These are phyloP conservation scores for Rhynchospora breviuscula DNA, from an alignment of 176 grass and related monocot genomes.

Conservation along the genomic window DNA sequence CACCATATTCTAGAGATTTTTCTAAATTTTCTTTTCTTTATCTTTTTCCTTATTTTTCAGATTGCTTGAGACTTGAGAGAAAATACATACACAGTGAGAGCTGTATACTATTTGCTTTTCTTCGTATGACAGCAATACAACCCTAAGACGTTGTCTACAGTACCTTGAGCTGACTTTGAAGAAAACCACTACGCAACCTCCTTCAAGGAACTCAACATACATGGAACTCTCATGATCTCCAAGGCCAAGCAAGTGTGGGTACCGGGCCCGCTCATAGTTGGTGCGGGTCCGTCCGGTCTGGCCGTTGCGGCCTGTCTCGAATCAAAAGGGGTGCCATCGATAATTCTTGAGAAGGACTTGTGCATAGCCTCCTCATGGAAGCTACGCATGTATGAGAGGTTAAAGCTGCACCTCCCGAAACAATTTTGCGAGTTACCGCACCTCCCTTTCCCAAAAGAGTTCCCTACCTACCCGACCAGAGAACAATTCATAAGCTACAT, in stretches of 20 bases:
- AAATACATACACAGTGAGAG: constrained; percentile 16
- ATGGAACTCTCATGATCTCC: constrained; percentile 30
- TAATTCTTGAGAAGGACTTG: constrained; percentile 67
- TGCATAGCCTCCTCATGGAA: constrained; percentile 74
- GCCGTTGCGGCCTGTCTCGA: constrained; percentile 74
- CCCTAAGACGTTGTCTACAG: not conserved
- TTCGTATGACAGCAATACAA: not conserved
- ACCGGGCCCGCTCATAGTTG: constrained; percentile 71
- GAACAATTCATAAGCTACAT: constrained; percentile 87
- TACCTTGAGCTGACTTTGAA: not conserved
- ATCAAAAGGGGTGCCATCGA: constrained; percentile 50
- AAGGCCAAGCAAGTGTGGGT: constrained; percentile 55
- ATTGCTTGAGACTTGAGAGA: not conserved
- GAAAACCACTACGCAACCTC: constrained; percentile 14
- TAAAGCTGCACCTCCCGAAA: constrained; percentile 66
- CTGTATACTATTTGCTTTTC: not conserved
- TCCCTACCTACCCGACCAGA: constrained; percentile 61
- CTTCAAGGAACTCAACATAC: constrained; percentile 4
- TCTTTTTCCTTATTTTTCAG: not conserved
- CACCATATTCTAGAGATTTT: not conserved
- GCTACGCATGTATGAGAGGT: constrained; percentile 65
- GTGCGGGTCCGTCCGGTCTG: constrained; percentile 73
- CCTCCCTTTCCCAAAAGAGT: constrained; percentile 48
- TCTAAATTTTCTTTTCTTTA: constrained; percentile 8
- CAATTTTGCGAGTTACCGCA: constrained; percentile 71